Evolutionary conservation across 108 stramenopile species (phyloP).

Genomic region (Fragilariopsis cylindrus): DNA sequence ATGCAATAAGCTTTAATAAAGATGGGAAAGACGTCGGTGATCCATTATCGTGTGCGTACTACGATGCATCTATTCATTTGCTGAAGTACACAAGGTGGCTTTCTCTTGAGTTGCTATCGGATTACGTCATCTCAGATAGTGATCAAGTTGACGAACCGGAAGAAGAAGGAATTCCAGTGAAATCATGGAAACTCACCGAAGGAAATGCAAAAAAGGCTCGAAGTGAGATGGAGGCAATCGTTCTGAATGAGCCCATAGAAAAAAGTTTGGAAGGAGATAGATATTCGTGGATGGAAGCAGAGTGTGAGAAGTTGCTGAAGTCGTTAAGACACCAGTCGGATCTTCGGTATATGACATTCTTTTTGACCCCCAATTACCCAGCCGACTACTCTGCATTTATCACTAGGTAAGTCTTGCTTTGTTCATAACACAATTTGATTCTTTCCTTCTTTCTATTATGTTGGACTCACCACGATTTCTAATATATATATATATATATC

Average conservation of each 20-base stretch:
- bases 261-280: constrained; percentile 72
- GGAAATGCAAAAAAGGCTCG: constrained; percentile 68
- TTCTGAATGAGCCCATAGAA: constrained; percentile 72
- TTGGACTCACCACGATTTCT: too few species aligned
- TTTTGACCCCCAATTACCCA: constrained; percentile 65
- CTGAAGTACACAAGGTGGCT: constrained; percentile 84
- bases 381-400: constrained; percentile 80
- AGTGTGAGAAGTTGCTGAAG: constrained; percentile 84
- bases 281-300: constrained; percentile 76
- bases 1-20: constrained; percentile 82
- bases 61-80: constrained; percentile 83
- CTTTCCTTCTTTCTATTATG: background rate
- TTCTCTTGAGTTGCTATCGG: constrained; percentile 66
- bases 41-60: constrained; percentile 82
- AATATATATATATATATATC: background rate
- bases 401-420: constrained; percentile 8
- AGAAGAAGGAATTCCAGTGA: constrained; percentile 47
- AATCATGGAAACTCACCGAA: constrained; percentile 72
- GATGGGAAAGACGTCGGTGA: constrained; percentile 83
- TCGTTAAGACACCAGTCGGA: constrained; percentile 76
- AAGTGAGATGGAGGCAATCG: constrained; percentile 80
- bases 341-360: constrained; percentile 67
- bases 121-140: constrained; percentile 47
- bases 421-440: background rate
- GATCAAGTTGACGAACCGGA: constrained; percentile 50